Evolutionary conservation across 495 filamentous ascomycete genomes (phyloP), one percentile per base, ranked within the genome.

Genomic region (Podospora pseudoanserina): DNA sequence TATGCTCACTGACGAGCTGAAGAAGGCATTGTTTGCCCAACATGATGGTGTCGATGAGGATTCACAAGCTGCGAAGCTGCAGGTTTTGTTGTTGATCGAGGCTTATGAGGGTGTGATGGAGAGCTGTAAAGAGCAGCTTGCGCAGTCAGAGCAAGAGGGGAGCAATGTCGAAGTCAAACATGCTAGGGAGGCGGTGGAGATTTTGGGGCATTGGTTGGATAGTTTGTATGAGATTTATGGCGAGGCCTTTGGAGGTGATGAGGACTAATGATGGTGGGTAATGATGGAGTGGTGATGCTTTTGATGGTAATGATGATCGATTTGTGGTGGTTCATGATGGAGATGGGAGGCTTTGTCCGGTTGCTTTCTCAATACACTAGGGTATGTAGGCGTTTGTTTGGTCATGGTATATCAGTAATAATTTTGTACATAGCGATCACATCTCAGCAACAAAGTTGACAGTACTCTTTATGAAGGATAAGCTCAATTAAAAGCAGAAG

Each of bases 21-120:
- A 49, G n/a, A 56, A 66, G 20, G 67, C 65, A 0, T 57, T 73
- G 4, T 28, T 60, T 3, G 58, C 20, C 13, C 0, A 26, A 9
- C 26, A 55, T 0, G 49, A 18, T 2, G 4, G n/a, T 4, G 19
- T 34, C 4, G 20, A 23, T 1, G 9, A 20, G 5, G 57, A 30
- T 39, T 49, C 16, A 23, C 28, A 60, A 7, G 54, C 66, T 15
- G 55, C 44, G 0, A 70, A 68, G 57, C 64, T 70, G 28, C 72
- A 76, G 58, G 39, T 74, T 19, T 26, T 71, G 56, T 34, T 76
- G 54, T 26, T 76, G 55, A 74, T 74, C 18, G 74, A 74, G 54
- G 72, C 72, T 32, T 76, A 76, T 55, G 70, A 72, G 61, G 69
- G 67, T 0, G 56, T 69, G 49, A 54, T 76, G 32, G 63, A 67